Evolutionary conservation across 2,329 filamentous ascomycete species (phyloP).

Genomic region (Fusarium sp.): DNA sequence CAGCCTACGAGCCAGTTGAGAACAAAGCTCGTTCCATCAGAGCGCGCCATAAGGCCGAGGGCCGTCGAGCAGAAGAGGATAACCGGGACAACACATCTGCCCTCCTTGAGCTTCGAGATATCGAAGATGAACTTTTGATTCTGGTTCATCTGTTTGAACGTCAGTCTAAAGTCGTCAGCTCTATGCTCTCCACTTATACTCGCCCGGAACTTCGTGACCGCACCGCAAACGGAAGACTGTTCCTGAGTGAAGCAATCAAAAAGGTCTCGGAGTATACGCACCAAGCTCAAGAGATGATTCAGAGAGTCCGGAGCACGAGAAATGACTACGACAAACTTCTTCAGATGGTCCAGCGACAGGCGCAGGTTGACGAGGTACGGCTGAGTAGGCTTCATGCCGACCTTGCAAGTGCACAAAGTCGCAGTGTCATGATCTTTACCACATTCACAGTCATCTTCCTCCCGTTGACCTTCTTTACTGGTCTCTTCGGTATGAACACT

Average conservation of each 20-base stretch:
- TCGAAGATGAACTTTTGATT: constrained; percentile 71
- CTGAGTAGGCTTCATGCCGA: constrained; percentile 71
- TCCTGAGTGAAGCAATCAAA: constrained; percentile 63
- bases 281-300: constrained; percentile 66
- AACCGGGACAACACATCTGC: constrained; percentile 73
- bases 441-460: constrained; percentile 72
- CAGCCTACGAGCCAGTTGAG: constrained; percentile 53
- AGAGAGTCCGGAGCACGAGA: constrained; percentile 66
- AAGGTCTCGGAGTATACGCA: constrained; percentile 65
- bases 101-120: constrained; percentile 69
- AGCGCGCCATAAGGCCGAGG: constrained; percentile 53
- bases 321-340: constrained; percentile 73
- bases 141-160: constrained; percentile 67
- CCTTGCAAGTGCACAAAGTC: constrained; percentile 69
- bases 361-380: constrained; percentile 73
- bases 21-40: constrained; percentile 54
- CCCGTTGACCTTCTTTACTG: constrained; percentile 72
- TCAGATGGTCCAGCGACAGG: constrained; percentile 74
- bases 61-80: constrained; percentile 61
- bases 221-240: constrained; percentile 60
- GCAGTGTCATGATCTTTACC: constrained; percentile 74
- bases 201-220: constrained; percentile 53
- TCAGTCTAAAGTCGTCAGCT: constrained; percentile 61
- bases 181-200: constrained; percentile 58
- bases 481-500: constrained; percentile 73